Evolutionary conservation across 2,329 filamentous ascomycete species (phyloP).

Genomic region (Pyrenophora seminiperda): DNA sequence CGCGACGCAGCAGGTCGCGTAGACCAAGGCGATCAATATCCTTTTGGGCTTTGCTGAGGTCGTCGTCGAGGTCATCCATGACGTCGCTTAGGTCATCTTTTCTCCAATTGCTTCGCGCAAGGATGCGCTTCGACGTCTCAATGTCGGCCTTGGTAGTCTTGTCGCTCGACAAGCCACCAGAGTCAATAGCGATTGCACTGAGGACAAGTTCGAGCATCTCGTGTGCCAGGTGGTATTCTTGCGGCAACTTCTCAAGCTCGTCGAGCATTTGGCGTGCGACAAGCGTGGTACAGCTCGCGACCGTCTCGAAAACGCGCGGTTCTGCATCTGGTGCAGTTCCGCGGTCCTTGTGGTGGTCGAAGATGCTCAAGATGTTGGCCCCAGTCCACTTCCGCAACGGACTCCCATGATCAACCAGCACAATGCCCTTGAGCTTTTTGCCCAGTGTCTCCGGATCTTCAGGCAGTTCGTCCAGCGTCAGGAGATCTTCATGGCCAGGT

Average conservation of each 20-base stretch:
- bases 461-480: conserved; percentile 56
- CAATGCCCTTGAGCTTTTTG: conserved; percentile 52
- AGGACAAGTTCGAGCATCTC: conserved; percentile 57
- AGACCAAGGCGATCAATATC: conserved; percentile 50
- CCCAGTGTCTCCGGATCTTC: conserved; percentile 54
- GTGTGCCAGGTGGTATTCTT: conserved; percentile 56
- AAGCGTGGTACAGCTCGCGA: conserved; percentile 54
- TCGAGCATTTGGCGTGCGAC: conserved; percentile 56
- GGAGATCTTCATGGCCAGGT: conserved; percentile 52
- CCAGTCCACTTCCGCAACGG: conserved; percentile 53
- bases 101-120: conserved; percentile 52
- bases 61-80: conserved; percentile 51
- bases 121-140: conserved; percentile 47
- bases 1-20: conserved; percentile 53
- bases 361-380: conserved; percentile 53
- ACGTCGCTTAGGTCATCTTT: conserved; percentile 47
- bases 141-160: conserved; percentile 50
- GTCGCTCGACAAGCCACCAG: conserved; percentile 46
- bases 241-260: conserved; percentile 50
- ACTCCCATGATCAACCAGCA: conserved; percentile 53
- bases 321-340: conserved; percentile 50
- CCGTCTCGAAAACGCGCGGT: conserved; percentile 53
- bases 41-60: conserved; percentile 51
- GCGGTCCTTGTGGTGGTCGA: conserved; percentile 55
- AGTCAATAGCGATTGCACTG: conserved; percentile 55